Percentiles rank a stretch among this genome's conserved stretches.
Conservation (phyloP, 768 basidiomycete genomes). For the Pulveroboletus frians region DNA sequence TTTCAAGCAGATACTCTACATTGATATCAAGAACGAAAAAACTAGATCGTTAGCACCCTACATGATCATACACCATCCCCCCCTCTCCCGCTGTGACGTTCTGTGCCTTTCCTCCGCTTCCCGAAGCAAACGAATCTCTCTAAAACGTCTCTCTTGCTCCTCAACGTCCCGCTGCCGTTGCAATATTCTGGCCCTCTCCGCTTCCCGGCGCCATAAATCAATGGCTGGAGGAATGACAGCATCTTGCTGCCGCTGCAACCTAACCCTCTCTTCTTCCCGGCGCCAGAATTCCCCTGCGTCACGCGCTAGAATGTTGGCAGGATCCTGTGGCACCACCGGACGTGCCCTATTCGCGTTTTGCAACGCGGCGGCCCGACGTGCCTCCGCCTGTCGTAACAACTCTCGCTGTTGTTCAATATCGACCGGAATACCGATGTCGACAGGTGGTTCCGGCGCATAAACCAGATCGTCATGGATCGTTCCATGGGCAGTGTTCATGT, state of each 20-base stretch:
- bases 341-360: not conserved
- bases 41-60: not conserved
- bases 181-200: not conserved
- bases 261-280: no score
- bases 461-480: slow-evolving; percentile 21
- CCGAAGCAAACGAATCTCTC: not conserved
- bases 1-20: no score
- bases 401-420: slow-evolving; percentile 21
- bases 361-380: slow-evolving; percentile 5
- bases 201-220: not conserved
- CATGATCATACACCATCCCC: slow-evolving; percentile 27
- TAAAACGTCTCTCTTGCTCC: slow-evolving; percentile 2
- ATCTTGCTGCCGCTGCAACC: not conserved
- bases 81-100: not conserved
- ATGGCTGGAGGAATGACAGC: not conserved
- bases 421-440: slow-evolving; percentile 11
- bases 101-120: slow-evolving; percentile 8
- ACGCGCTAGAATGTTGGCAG: no score
- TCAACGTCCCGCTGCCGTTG: slow-evolving; percentile 4
- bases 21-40: not conserved
- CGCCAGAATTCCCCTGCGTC: no score
- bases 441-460: not conserved
- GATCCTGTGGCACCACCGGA: not conserved
- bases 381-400: slow-evolving; percentile 11
- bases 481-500: slow-evolving; percentile 36